Percentiles rank a stretch among this genome's conserved stretches.
phyloP scores from a whole-genome alignment of 768 basidiomycete species.

The Tulasnella sp. region DNA sequence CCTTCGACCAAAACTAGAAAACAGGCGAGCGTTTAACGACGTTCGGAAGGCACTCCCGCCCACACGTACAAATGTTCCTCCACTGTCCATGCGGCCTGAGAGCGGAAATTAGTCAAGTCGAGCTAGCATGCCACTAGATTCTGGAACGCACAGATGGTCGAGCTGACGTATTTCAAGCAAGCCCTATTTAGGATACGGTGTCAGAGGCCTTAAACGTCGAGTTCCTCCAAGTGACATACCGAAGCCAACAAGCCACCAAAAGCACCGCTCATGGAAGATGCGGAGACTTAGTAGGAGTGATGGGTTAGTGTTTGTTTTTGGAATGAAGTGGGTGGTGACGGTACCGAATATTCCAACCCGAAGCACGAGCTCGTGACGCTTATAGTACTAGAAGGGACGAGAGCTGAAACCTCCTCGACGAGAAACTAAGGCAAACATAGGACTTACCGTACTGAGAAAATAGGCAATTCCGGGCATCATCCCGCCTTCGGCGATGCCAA shows the following conservation, averaged over 20 bases:
- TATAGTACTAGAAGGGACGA: slow-evolving; percentile 8
- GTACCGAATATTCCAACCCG: slow-evolving; percentile 18
- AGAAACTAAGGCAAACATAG: background rate
- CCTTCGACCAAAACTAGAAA: slow-evolving; percentile 17
- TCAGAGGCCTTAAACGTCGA: background rate
- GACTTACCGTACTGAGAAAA: slow-evolving; percentile 17
- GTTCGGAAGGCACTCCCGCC: background rate
- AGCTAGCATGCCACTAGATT: background rate
- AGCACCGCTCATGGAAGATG: slow-evolving; percentile 19
- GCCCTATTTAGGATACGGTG: background rate
- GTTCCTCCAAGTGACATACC: background rate
- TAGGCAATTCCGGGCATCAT: slow-evolving; percentile 21
- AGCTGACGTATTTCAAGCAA: slow-evolving; percentile 13
- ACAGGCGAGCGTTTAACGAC: background rate
- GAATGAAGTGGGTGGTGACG: background rate
- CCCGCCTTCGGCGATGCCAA: slow-evolving; percentile 18
- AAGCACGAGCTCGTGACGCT: slow-evolving; percentile 14
- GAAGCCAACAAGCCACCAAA: slow-evolving; percentile 18
- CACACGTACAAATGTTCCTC: slow-evolving; percentile 15
- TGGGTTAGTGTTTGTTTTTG: background rate
- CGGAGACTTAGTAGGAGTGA: background rate
- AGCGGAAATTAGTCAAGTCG: background rate
- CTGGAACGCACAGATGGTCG: background rate
- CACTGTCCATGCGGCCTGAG: slow-evolving; percentile 14
- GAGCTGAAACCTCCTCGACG: background rate